Evolutionary conservation across 441 rosid species (phyloP).

Genomic region (Capsella rubella): DNA sequence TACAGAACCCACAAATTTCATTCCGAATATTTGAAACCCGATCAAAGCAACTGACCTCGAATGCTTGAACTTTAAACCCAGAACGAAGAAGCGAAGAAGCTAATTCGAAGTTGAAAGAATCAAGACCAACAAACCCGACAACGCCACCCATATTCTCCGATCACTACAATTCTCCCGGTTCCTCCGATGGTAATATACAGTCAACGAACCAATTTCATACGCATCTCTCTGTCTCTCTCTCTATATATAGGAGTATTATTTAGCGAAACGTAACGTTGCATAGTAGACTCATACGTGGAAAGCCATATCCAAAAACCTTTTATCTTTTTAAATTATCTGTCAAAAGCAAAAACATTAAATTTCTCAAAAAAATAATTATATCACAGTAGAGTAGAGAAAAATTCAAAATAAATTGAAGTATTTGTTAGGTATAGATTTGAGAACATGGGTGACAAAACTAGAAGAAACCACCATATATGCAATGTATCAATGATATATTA

Average conservation of each 20-base stretch:
- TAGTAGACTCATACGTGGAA: constrained; percentile 36
- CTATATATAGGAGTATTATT: background rate
- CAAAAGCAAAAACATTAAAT: background rate
- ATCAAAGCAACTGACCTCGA: constrained; percentile 55
- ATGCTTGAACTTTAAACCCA: constrained; percentile 73
- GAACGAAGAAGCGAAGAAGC: constrained; percentile 67
- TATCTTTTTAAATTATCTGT: constrained; percentile 15
- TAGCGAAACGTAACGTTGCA: background rate
- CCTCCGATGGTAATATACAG: constrained; percentile 24
- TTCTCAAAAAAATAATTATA: background rate
- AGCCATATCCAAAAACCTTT: constrained; percentile 34
- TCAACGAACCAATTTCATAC: constrained; percentile 35
- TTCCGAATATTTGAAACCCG: background rate
- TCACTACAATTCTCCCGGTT: constrained; percentile 3
- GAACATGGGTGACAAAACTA: background rate
- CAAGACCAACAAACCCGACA: constrained; percentile 81
- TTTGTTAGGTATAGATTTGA: background rate
- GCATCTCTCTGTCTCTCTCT: constrained; percentile 32
- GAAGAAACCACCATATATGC: background rate
- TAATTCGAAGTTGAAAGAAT: constrained; percentile 68
- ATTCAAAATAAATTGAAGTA: background rate
- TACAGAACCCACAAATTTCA: background rate
- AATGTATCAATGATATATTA: background rate
- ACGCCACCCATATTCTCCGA: constrained; percentile 40
- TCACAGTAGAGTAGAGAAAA: background rate